Base-by-base conservation (phyloP, 2,329 filamentous ascomycete species). In the Karstenula rhodostoma region DNA sequence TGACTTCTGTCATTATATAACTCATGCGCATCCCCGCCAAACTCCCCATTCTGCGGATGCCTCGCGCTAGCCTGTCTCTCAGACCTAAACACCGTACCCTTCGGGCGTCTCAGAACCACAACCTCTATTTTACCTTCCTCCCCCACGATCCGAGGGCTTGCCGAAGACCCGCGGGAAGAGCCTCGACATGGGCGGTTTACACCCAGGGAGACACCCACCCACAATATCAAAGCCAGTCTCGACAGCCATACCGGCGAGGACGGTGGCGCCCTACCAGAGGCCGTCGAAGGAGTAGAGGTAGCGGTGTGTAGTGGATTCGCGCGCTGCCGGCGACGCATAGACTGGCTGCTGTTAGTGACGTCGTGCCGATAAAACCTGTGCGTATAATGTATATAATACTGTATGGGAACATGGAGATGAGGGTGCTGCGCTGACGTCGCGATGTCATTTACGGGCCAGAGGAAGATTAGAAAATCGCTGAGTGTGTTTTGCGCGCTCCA, bases 391-490 rank as follows among this genome's bases (percentile, higher is more conserved):
- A 70, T 72, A 76, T 63, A 3, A 73, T 62, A 23, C 74, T 73
- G 0, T 74, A 60, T 15, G 67, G 69, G 57, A 77, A 77, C 64
- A 76, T 72, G 43, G 63, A 65, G 1, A 66, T 70, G 9, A 77
- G 56, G 1, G 72, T 75, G 2, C 74, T 48, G 1, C 73, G 65
- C 52, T 76, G 72, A 10, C 69, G 65, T 7, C 61, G 50, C 5
- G n/a, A 49, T 49, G 27, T 49, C 47, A 25, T 49, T 49, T 5
- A 49, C 29, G 3, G 47, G 47, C 47, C 73, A 76, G 3, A 75
- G 65, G 62, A 73, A 73, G 22, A 73, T 67, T 9, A 75, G 43
- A 35, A 77, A 73, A 54, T 77, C 75, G 57, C 70, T 75, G 13
- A 74, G 40, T 0, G 68, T 72, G 32, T 72, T 72, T 25, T 72